phyloP scores from a whole-genome alignment of 179 eudicot species.

The Carnegiea gigantea region DNA sequence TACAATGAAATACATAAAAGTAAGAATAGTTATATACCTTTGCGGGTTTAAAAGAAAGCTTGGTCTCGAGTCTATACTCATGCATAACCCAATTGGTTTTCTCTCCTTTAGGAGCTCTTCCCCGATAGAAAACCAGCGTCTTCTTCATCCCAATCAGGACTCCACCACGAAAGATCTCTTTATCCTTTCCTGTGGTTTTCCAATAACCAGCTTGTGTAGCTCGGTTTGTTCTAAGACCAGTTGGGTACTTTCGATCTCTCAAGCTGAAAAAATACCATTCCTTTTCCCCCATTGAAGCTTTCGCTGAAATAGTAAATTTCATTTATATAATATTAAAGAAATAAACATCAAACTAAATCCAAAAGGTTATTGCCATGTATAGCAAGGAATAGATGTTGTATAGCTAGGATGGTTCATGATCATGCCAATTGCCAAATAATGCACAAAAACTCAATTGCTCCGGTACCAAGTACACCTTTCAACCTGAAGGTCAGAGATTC shows the following conservation, averaged over 20 bases:
- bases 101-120: slow-evolving; percentile 90
- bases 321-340: too few relatives aligned
- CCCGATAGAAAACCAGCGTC: slow-evolving; percentile 78
- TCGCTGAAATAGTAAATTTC: slow-evolving; percentile 37
- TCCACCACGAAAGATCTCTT: slow-evolving; percentile 59
- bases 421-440: too few relatives aligned
- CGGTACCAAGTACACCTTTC: too few relatives aligned
- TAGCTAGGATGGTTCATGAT: too few relatives aligned
- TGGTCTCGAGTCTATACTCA: slow-evolving; percentile 69
- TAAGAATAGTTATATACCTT: slow-evolving; percentile 43
- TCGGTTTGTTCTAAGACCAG: slow-evolving; percentile 74
- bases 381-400: too few relatives aligned
- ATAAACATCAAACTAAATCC: too few relatives aligned
- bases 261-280: slow-evolving; percentile 92
- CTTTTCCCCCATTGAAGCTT: slow-evolving; percentile 90
- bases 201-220: slow-evolving; percentile 91
- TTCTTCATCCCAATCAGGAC: slow-evolving; percentile 85
- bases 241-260: slow-evolving; percentile 81
- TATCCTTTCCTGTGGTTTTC: slow-evolving; percentile 92
- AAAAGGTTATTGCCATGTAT: too few relatives aligned
- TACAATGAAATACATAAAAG: not conserved
- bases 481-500: too few relatives aligned
- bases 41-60: slow-evolving; percentile 53
- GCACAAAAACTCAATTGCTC: too few relatives aligned
- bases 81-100: slow-evolving; percentile 98